Conservation (phyloP, 2,329 filamentous ascomycete species). For the Fusarium sp. region DNA sequence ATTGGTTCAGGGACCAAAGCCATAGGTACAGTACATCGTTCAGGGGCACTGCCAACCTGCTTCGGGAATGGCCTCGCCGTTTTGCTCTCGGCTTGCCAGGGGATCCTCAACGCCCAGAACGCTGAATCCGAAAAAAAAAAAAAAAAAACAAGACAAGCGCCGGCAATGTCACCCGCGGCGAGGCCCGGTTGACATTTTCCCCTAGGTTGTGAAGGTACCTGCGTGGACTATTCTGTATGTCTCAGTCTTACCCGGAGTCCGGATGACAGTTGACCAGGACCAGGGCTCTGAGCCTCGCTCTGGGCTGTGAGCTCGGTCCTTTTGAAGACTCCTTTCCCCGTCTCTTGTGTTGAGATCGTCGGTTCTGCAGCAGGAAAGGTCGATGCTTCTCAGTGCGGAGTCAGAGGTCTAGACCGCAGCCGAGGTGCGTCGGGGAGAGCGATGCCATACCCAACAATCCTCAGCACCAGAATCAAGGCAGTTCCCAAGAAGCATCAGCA, state of each 20-base stretch:
- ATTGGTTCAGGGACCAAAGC: not conserved
- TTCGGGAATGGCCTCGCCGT: constrained; percentile 7
- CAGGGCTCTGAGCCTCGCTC: not conserved
- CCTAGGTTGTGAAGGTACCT: constrained; percentile 19
- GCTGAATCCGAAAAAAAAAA: not conserved
- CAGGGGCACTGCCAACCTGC: not conserved
- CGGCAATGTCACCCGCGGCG: constrained; percentile 5
- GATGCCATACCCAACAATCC: not conserved
- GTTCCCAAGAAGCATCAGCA: not conserved
- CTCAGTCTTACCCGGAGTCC: constrained; percentile 23
- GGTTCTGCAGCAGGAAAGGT: not conserved
- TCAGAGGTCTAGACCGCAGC: constrained; percentile 2
- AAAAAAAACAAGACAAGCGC: not conserved
- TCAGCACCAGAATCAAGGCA: not conserved
- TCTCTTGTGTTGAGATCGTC: constrained; percentile 1
- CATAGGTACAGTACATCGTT: not conserved
- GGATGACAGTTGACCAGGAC: constrained; percentile 25
- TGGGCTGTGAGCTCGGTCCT: constrained; percentile 2
- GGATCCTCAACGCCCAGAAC: not conserved
- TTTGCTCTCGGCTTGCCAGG: not conserved
- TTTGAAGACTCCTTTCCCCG: not conserved
- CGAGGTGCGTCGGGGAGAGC: not conserved
- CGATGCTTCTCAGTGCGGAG: not conserved
- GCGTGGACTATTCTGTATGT: constrained; percentile 29
- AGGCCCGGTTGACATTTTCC: not conserved